phyloP scores from a whole-genome alignment of 2,329 filamentous ascomycete species.

The Fusarium burgessii region DNA sequence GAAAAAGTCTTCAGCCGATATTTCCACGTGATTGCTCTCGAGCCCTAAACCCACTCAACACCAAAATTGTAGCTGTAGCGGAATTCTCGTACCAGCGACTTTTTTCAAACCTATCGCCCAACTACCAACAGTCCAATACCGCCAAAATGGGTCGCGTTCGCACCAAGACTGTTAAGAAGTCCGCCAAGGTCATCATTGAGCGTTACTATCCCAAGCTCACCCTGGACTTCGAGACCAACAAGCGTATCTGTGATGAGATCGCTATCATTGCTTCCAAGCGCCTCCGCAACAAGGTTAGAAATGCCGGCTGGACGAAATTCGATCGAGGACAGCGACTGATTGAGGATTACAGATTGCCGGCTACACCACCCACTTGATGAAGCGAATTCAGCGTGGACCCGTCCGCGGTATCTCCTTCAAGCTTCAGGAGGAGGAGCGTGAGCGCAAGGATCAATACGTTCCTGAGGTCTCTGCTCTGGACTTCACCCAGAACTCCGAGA shows the following conservation, averaged over 20 bases:
- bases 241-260: conserved; percentile 99
- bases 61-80: conserved; percentile 46
- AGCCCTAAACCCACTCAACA: conserved; percentile 50
- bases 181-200: conserved; percentile 99
- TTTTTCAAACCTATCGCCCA: conserved; percentile 50
- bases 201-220: conserved; percentile 97
- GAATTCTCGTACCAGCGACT: conserved; percentile 46
- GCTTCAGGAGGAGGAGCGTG: conserved; percentile 99
- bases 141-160: conserved; percentile 78
- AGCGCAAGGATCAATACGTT: conserved; percentile 99
- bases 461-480: conserved; percentile 98
- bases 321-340: conserved; percentile 35
- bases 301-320: conserved; percentile 3
- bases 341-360: conserved; percentile 81
- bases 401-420: conserved; percentile 99
- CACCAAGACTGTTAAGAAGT: conserved; percentile 78
- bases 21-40: too few relatives aligned
- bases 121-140: conserved; percentile 58
- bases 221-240: conserved; percentile 99
- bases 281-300: conserved; percentile 94
- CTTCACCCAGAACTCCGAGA: conserved; percentile 94
- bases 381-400: conserved; percentile 99
- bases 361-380: conserved; percentile 99
- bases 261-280: conserved; percentile 99
- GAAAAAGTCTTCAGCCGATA: too few relatives aligned